Percentiles rank a stretch among this genome's conserved stretches.
Evolutionary conservation across 345 rosid species (phyloP).

Genomic region (Acer campestre): DNA sequence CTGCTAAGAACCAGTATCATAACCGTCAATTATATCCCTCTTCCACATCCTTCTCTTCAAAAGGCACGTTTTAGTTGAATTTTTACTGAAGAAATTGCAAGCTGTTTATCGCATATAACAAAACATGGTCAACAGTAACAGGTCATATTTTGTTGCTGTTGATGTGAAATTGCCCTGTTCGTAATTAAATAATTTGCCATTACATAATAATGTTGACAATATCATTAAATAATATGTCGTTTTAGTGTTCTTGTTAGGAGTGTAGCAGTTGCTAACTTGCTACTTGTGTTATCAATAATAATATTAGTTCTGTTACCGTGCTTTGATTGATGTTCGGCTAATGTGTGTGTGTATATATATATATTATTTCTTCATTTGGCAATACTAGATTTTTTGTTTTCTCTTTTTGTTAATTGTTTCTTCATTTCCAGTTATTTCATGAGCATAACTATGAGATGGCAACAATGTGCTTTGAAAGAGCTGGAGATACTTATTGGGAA

Average conservation of each 20-base stretch:
- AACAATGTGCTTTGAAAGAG: slow-evolving; percentile 51
- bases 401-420: background rate
- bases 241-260: no score
- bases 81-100: background rate
- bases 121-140: no score
- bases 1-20: background rate
- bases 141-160: no score
- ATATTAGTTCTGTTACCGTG: background rate
- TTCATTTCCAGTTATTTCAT: slow-evolving; percentile 40
- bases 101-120: no score
- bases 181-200: background rate
- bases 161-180: no score
- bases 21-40: no score
- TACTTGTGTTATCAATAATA: background rate
- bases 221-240: background rate
- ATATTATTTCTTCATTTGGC: background rate
- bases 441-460: slow-evolving; percentile 51
- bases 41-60: no score
- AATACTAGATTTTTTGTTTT: background rate
- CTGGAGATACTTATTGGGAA: slow-evolving; percentile 41
- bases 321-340: background rate
- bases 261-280: no score
- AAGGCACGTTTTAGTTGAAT: background rate
- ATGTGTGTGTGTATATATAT: no score
- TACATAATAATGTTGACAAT: no score